phyloP scores from a whole-genome alignment of 768 basidiomycete species.

The Galerina sulciceps region DNA sequence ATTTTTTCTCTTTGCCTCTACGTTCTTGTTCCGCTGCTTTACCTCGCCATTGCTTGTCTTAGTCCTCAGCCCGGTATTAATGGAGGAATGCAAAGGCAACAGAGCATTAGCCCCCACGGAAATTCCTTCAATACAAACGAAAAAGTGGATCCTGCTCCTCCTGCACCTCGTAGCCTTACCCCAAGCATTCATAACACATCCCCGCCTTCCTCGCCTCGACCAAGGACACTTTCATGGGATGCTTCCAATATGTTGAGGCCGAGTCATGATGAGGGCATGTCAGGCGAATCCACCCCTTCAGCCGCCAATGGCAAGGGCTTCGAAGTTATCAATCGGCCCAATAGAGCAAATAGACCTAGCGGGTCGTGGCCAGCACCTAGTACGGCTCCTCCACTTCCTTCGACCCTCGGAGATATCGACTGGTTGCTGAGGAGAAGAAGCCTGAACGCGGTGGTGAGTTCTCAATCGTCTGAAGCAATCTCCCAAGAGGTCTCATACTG shows the following conservation, averaged over 20 bases:
- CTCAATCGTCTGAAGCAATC: background rate
- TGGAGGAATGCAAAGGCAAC: constrained; percentile 13
- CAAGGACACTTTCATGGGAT: constrained; percentile 56
- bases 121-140: constrained; percentile 32
- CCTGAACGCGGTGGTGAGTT: constrained; percentile 68
- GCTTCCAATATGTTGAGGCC: constrained; percentile 44
- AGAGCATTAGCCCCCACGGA: constrained; percentile 16
- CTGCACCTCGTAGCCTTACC: constrained; percentile 32
- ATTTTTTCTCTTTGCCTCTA: constrained; percentile 69
- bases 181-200: constrained; percentile 44
- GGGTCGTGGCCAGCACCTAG: constrained; percentile 31
- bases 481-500: background rate
- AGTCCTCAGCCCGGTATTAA: background rate
- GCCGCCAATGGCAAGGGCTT: constrained; percentile 44
- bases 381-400: constrained; percentile 29
- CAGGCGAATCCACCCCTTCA: constrained; percentile 49
- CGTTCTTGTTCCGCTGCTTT: constrained; percentile 47
- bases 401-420: constrained; percentile 71
- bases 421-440: constrained; percentile 80
- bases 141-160: constrained; percentile 32
- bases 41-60: constrained; percentile 27
- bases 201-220: constrained; percentile 45
- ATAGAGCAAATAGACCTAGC: constrained; percentile 36
- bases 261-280: constrained; percentile 48
- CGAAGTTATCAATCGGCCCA: constrained; percentile 56